Evolutionary conservation across 306 rosid species (phyloP), one percentile per base, ranked within the genome.

Genomic region (Argentina anserina): DNA sequence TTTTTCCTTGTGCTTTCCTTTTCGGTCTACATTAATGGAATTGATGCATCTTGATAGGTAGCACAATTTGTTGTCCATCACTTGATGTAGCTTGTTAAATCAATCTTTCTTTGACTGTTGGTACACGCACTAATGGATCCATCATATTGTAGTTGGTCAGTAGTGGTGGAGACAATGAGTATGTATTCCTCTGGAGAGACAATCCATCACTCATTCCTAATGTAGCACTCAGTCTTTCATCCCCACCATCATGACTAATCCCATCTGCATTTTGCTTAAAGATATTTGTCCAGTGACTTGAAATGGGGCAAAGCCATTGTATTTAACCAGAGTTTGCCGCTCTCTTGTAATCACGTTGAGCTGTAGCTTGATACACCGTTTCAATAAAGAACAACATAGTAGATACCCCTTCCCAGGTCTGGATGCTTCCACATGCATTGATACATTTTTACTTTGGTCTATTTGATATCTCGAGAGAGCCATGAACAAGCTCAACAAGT

Each of bases 281-380:
- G 76, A 85, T 62, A 25, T 86, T 72, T 37, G 87, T 81, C 97
- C 98, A 94, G 73, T 75, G 67, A 89, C 84, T 71, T 71, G 94
- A 80, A 83, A 94, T 31, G 98, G 97, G 31, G 97, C 96, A 78
- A 81, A 71, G 90, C 89, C 92, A 89, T 84, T 63, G 92, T 71
- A 73, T n/a, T 75, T 83, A 31, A 93, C 74, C 72, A 91, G 80
- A 79, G 81, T 56, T n/a, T 73, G 82, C 81, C n/a, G 97, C 94
- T 75, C 79, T 86, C 73, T 79, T 84, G 72, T 85, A 89, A 70
- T 82, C 82, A 26, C 80, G 76, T 65, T 34, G 87, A 68, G 85
- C 78, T 41, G 78, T 76, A 55, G 88, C 87, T 84, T 88, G 96
- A 73, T 88, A 71, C 70, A 94, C 69, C 87, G 89, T 82, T 83